These are phyloP conservation scores for Magnaporthales sp. DNA, from an alignment of 2,329 filamentous ascomycete species.

Conservation along the genomic window DNA sequence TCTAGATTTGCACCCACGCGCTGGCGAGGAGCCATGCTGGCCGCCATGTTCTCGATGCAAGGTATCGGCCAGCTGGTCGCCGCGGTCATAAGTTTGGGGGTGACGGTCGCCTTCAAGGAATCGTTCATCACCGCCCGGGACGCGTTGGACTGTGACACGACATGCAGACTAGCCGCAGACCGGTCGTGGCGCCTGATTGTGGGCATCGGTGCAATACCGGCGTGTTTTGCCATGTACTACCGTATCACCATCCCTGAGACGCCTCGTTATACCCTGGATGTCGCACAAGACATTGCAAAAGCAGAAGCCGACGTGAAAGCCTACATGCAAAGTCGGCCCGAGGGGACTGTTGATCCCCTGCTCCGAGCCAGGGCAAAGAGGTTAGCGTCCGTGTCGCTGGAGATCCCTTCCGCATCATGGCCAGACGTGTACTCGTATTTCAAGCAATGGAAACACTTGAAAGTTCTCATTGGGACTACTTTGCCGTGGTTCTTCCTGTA, in stretches of 20 bases:
- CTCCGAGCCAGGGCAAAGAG: background rate
- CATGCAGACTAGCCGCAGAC: slow-evolving; percentile 48
- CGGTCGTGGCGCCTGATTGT: slow-evolving; percentile 83
- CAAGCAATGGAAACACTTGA: slow-evolving; percentile 59
- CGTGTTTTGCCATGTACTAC: slow-evolving; percentile 75
- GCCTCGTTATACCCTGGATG: slow-evolving; percentile 80
- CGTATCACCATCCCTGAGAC: slow-evolving; percentile 76
- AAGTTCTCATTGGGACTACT: slow-evolving; percentile 53
- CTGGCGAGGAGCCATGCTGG: slow-evolving; percentile 84
- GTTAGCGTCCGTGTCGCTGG: background rate
- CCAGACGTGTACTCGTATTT: slow-evolving; percentile 66
- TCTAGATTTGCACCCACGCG: slow-evolving; percentile 61
- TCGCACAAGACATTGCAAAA: slow-evolving; percentile 66
- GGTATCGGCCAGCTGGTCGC: slow-evolving; percentile 72
- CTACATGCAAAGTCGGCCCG: background rate
- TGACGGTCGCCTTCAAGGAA: slow-evolving; percentile 66
- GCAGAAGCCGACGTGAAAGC: slow-evolving; percentile 35
- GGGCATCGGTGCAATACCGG: slow-evolving; percentile 72
- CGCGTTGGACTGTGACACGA: slow-evolving; percentile 38
- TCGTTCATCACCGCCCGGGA: slow-evolving; percentile 52
- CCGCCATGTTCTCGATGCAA: slow-evolving; percentile 79
- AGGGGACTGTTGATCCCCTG: background rate
- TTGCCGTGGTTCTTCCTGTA: slow-evolving; percentile 73
- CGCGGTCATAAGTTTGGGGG: slow-evolving; percentile 40
- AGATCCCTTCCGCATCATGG: slow-evolving; percentile 46